Percentiles rank a stretch among this genome's conserved stretches.
Conservation (phyloP, 2,329 filamentous ascomycete genomes). For the Intubia oerlemansii region DNA sequence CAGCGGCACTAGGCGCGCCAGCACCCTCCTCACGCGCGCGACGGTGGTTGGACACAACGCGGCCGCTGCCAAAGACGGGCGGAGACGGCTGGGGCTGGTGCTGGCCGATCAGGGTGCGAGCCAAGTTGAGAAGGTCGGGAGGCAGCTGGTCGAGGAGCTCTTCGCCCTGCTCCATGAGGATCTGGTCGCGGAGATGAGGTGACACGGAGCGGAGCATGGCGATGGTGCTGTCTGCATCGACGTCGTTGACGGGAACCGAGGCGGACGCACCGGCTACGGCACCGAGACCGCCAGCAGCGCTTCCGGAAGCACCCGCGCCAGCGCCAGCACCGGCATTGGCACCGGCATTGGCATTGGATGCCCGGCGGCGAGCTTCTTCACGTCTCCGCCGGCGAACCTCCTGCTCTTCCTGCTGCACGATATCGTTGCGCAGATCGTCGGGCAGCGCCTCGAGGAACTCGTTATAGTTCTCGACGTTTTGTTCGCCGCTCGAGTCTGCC, state of each 20-base stretch:
- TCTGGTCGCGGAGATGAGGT: constrained; percentile 61
- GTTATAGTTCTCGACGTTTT: constrained; percentile 58
- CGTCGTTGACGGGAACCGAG: not conserved
- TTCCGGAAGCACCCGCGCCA: no score
- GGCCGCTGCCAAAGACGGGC: constrained; percentile 1
- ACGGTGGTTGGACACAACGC: not conserved
- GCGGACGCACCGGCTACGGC: no score
- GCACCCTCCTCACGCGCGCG: not conserved
- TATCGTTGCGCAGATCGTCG: constrained; percentile 71
- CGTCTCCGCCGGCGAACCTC: no score
- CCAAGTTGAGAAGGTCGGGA: constrained; percentile 69
- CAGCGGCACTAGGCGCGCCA: not conserved
- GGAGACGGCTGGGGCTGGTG: constrained; percentile 8
- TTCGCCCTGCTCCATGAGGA: constrained; percentile 80
- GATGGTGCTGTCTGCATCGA: constrained; percentile 37
- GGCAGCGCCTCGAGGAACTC: constrained; percentile 90
- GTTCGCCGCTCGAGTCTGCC: constrained; percentile 42
- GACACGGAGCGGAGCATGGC: constrained; percentile 85
- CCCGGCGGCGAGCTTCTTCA: constrained; percentile 26
- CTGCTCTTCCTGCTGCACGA: constrained; percentile 77
- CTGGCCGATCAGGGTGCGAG: constrained; percentile 41
- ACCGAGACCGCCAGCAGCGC: no score
- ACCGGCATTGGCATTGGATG: constrained; percentile 18
- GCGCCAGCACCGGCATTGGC: constrained; percentile 18
- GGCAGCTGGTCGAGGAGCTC: constrained; percentile 69